Conservation (phyloP, 345 rosid species). For the Carallia brachiata region DNA sequence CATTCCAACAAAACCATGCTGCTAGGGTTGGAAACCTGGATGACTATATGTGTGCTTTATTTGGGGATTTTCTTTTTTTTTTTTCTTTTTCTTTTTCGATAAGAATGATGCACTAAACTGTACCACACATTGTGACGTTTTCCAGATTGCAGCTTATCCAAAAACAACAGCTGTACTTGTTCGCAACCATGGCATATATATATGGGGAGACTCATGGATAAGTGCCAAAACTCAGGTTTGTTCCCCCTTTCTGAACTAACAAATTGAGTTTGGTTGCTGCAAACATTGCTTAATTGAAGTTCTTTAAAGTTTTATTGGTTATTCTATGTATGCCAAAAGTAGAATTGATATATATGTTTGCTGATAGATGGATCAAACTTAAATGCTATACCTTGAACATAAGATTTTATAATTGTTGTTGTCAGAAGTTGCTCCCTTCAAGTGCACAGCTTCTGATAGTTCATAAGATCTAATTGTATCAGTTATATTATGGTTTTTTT, state of each 20-base stretch:
- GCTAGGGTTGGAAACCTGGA: not conserved
- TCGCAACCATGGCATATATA: slow-evolving; percentile 86
- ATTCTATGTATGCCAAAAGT: too few species aligned
- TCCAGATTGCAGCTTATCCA: slow-evolving; percentile 84
- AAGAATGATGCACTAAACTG: slow-evolving; percentile 1
- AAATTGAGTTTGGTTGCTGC: not conserved
- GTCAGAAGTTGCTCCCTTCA: too few species aligned
- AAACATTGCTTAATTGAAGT: not conserved
- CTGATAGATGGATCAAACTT: too few species aligned
- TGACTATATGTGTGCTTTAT: not conserved
- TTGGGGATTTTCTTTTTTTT: not conserved
- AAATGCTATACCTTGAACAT: too few species aligned
- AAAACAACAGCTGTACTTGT: slow-evolving; percentile 94
- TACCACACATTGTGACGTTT: slow-evolving; percentile 8
- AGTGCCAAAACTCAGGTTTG: slow-evolving; percentile 95
- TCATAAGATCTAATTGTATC: too few species aligned
- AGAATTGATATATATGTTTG: too few species aligned
- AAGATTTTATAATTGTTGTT: too few species aligned
- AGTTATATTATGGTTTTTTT: too few species aligned
- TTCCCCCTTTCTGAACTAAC: not conserved
- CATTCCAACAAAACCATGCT: not conserved
- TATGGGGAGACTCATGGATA: slow-evolving; percentile 99
- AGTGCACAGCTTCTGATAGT: too few species aligned
- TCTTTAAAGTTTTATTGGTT: too few species aligned
- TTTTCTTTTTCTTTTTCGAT: not conserved